Evolutionary conservation across 2,329 filamentous ascomycete genomes (phyloP), one percentile per base, ranked within the genome.

Genomic region (Myriosclerotinia scirpicola): DNA sequence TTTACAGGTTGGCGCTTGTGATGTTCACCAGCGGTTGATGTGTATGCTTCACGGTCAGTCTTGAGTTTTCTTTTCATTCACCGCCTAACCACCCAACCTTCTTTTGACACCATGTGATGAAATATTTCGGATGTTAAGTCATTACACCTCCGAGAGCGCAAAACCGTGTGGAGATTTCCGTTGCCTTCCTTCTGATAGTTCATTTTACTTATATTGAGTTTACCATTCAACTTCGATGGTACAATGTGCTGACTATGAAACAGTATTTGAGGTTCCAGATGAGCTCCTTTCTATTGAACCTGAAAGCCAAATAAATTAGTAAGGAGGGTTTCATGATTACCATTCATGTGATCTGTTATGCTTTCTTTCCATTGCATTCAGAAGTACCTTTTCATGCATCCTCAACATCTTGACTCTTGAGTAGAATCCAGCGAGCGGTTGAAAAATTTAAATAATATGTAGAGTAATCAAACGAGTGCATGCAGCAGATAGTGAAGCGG

Each of bases 111-210:
- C 40, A 34, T 22, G 17, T 97, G 93, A 97, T 92, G 91, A 96
- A 95, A 81, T 81, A 96, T 91, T 90, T 85, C 93, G 93, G 93
- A 97, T 97, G 92, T 95, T 92, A 96, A 96, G 80, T 85, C 84
- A 86, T 84, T 83, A 86, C 86, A 85, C 87, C 89, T 89, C 90
- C 90, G 90, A 90, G 90, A 90, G 92, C 92, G 93, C 93, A 96
- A 88, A 87, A 82, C 85, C 85, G 83, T 97, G 93, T 96, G 89
- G 93, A 97, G 81, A 87, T 90, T 52, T 97, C 93, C 93, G 93
- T 97, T 97, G 93, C 93, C 93, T 97, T 97, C 93, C 93, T 97
- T 97, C 93, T 97, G 93, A 97, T 88, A 48, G 42, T 48, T 34
- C 26, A 46, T 34, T 14, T 11, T 30, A 34, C 20, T 17, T 22